Evolutionary conservation across 257 asterid genomes (phyloP).

Genomic region (Solanum sparsipilum): DNA sequence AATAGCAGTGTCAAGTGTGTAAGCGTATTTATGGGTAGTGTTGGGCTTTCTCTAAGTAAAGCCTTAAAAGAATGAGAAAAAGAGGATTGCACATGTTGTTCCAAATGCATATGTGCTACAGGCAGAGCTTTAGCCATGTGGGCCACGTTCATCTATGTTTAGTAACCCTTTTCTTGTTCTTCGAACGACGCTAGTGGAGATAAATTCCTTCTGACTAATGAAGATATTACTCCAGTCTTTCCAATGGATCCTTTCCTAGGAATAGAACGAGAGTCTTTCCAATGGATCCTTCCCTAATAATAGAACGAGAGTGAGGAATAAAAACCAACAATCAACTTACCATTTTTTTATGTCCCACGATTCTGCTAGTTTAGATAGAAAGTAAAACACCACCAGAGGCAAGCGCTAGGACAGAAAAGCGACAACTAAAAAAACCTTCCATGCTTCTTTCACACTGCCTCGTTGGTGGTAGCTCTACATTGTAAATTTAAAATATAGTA

Average conservation of each 20-base stretch:
- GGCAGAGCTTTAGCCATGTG: too few species aligned
- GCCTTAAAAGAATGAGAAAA: background rate
- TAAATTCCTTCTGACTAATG: background rate
- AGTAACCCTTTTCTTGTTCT: background rate
- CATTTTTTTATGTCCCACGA: too few species aligned
- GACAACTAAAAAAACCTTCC: background rate
- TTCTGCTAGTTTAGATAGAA: background rate
- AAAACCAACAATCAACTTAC: background rate
- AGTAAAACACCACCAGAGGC: background rate
- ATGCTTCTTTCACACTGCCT: background rate
- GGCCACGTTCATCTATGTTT: too few species aligned
- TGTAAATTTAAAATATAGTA: too few species aligned
- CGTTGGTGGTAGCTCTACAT: background rate
- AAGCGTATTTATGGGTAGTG: background rate
- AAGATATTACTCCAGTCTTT: background rate
- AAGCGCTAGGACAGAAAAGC: background rate
- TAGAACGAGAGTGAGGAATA: background rate
- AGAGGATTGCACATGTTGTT: background rate
- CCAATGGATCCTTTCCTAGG: too few species aligned
- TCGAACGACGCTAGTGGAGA: background rate
- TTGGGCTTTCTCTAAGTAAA: background rate
- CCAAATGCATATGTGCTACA: background rate
- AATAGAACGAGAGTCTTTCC: background rate
- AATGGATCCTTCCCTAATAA: background rate
- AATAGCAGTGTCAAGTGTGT: too few species aligned